phyloP scores from a whole-genome alignment of 805 yeast species.

The Cyberlindnera veronae region DNA sequence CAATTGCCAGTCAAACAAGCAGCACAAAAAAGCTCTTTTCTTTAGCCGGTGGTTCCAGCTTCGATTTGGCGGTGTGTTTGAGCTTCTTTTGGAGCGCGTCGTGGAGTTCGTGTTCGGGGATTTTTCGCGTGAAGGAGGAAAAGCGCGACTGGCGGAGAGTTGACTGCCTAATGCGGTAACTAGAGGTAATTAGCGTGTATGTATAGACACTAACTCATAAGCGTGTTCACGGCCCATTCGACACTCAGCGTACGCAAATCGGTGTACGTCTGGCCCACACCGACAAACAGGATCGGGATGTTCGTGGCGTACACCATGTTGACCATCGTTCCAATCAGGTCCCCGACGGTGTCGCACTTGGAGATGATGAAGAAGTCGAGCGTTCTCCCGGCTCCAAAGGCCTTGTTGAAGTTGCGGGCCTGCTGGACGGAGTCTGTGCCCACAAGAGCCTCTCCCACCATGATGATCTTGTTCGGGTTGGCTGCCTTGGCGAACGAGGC shows the following conservation, averaged over 20 bases:
- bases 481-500: slow-evolving; percentile 95
- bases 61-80: too few species aligned
- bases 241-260: slow-evolving; percentile 88
- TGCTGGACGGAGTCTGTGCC: slow-evolving; percentile 97
- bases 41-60: too few species aligned
- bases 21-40: too few species aligned
- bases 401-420: slow-evolving; percentile 87
- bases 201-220: slow-evolving; percentile 49
- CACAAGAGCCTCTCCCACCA: slow-evolving; percentile 98
- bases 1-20: too few species aligned
- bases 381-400: slow-evolving; percentile 79
- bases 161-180: neutral
- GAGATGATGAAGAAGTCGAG: slow-evolving; percentile 90
- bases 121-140: too few species aligned
- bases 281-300: slow-evolving; percentile 92
- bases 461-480: slow-evolving; percentile 90
- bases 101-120: too few species aligned
- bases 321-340: slow-evolving; percentile 92
- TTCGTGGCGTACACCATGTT: slow-evolving; percentile 96
- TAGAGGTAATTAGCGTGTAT: neutral
- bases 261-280: slow-evolving; percentile 96
- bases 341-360: slow-evolving; percentile 97
- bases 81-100: too few species aligned
- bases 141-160: neutral
- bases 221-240: slow-evolving; percentile 84